phyloP scores from a whole-genome alignment of 148 eudicot genomes.

The Silene latifolia region DNA sequence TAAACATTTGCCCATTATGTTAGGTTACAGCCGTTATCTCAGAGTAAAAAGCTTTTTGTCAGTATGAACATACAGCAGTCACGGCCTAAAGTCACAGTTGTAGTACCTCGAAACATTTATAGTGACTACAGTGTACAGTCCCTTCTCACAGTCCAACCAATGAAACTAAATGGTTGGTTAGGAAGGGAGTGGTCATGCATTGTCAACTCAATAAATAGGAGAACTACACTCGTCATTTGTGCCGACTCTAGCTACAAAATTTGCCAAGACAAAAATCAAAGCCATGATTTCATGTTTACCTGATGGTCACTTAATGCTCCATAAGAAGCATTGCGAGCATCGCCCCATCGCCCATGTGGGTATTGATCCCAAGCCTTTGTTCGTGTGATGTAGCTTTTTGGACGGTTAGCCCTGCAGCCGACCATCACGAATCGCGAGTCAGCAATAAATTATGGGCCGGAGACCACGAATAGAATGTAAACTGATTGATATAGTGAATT shows the following conservation, averaged over 20 bases:
- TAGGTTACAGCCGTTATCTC: not conserved
- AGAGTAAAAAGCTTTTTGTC: not conserved
- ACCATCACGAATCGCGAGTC: conserved; percentile 12
- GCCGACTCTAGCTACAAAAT: conserved; percentile 4
- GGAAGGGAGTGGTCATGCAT: not conserved
- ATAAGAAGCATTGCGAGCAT: conserved; percentile 79
- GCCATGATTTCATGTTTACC: conserved; percentile 37
- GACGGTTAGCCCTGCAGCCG: conserved; percentile 89
- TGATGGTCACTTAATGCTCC: conserved; percentile 88
- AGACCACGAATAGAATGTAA: not conserved
- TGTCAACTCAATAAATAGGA: not conserved
- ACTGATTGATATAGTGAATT: not conserved
- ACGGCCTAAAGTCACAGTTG: not conserved
- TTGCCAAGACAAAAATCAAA: not conserved
- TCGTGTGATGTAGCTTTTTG: conserved; percentile 85
- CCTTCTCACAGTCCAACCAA: not conserved
- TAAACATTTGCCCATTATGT: not conserved
- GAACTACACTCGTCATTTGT: not conserved
- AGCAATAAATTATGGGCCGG: not conserved
- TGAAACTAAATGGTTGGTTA: conserved; percentile 1
- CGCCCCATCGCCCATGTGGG: conserved; percentile 94
- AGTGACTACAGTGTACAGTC: not conserved
- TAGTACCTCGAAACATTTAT: not conserved
- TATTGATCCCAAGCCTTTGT: conserved; percentile 86
- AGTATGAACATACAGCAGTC: not conserved